These are phyloP conservation scores for Mycena metata DNA, from an alignment of 768 basidiomycete genomes.

Conservation along the genomic window DNA sequence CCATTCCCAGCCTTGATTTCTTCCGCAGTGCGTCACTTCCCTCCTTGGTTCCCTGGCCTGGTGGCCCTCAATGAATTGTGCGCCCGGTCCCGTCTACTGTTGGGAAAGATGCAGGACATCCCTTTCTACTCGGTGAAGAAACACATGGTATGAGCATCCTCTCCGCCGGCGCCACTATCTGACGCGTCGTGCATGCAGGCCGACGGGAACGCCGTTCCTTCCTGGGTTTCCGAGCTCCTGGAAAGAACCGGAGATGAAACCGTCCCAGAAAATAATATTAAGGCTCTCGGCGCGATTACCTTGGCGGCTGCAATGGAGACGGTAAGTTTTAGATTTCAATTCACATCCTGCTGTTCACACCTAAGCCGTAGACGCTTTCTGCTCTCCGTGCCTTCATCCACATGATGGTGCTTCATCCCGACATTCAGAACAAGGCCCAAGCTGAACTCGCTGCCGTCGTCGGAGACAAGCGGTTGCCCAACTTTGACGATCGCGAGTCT, in stretches of 20 bases:
- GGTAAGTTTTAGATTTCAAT: neutral
- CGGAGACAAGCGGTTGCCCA: conserved; percentile 34
- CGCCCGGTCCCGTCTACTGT: conserved; percentile 32
- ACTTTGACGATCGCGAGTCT: conserved; percentile 35
- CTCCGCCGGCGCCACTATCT: neutral
- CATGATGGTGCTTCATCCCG: conserved; percentile 50
- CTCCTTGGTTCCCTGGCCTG: conserved; percentile 53
- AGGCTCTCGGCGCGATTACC: conserved; percentile 36
- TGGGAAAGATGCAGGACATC: conserved; percentile 36
- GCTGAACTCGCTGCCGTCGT: conserved; percentile 47
- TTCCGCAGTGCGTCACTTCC: conserved; percentile 51
- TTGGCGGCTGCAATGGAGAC: conserved; percentile 41
- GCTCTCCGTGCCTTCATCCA: conserved; percentile 48
- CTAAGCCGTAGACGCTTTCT: conserved; percentile 46
- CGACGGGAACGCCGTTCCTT: conserved; percentile 36
- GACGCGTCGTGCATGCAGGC: conserved; percentile 7
- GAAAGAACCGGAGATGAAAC: conserved; percentile 29
- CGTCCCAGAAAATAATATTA: conserved; percentile 36
- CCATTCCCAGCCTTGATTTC: neutral
- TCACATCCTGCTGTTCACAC: neutral
- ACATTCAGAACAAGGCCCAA: conserved; percentile 48
- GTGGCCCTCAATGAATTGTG: conserved; percentile 34
- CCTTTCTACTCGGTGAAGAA: conserved; percentile 38
- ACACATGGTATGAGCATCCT: conserved; percentile 35
- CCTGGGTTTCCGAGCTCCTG: conserved; percentile 38